Evolutionary conservation across 805 yeast species (phyloP).

Genomic region (Vanderwaltozyma verrucispora): DNA sequence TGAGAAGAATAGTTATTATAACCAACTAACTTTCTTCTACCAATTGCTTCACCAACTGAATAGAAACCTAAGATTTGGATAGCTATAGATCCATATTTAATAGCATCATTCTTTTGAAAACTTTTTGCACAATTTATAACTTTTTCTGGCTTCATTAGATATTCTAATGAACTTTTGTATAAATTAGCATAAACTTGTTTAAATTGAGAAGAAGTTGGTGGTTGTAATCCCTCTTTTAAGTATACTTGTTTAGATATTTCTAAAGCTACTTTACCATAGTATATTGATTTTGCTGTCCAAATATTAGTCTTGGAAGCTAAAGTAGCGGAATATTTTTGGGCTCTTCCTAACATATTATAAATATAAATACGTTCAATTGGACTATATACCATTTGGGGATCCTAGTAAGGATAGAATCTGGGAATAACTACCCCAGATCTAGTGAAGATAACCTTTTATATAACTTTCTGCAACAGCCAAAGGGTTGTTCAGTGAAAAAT

Average conservation of each 20-base stretch:
- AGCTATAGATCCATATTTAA: conserved; percentile 63
- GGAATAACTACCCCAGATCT: too few relatives aligned
- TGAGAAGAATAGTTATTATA: conserved; percentile 37
- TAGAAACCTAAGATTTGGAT: conserved; percentile 85
- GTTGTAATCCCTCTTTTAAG: conserved; percentile 85
- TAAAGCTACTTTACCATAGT: conserved; percentile 60
- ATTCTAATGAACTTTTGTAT: conserved; percentile 35
- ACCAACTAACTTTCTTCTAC: conserved; percentile 90
- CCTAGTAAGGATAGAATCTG: too few relatives aligned
- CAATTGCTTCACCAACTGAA: conserved; percentile 90
- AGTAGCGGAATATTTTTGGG: conserved; percentile 20
- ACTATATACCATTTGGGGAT: too few relatives aligned
- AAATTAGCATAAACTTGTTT: conserved; percentile 57
- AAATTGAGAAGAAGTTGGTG: conserved; percentile 73
- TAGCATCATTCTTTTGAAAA: conserved; percentile 44
- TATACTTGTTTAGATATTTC: conserved; percentile 56
- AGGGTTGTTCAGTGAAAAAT: too few relatives aligned
- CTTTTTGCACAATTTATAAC: conserved; percentile 35
- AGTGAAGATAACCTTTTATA: too few relatives aligned
- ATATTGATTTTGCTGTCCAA: conserved; percentile 47
- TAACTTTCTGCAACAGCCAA: too few relatives aligned
- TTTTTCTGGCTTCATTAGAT: conserved; percentile 51
- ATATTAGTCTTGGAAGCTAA: conserved; percentile 19
- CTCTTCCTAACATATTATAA: conserved; percentile 18
- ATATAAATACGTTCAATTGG: too few relatives aligned